Percentiles rank a stretch among this genome's conserved stretches.
Conservation (phyloP, 139 green algal species). For the Desmodesmus armatus region DNA sequence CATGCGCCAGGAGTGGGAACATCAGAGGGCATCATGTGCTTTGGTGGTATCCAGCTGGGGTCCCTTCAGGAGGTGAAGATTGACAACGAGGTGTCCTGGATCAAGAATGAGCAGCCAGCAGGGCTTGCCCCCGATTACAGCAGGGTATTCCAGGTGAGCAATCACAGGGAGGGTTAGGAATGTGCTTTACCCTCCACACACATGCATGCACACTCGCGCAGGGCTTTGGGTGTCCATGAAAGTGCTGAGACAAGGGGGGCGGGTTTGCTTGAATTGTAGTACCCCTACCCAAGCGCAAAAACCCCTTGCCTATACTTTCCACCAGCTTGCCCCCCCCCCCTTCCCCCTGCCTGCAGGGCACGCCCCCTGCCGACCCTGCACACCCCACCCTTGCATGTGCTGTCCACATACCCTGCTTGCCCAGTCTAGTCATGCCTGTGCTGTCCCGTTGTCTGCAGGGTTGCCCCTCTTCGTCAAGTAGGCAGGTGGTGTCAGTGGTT, state of each 20-base stretch:
- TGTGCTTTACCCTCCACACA: background rate
- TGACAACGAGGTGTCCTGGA: conserved; percentile 31
- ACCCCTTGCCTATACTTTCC: background rate
- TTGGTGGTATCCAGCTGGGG: conserved; percentile 22
- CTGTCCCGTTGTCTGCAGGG: background rate
- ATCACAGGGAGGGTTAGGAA: background rate
- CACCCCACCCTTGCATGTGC: background rate
- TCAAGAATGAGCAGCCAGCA: conserved; percentile 1
- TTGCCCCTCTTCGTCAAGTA: background rate
- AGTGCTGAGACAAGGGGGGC: background rate
- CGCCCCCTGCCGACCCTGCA: background rate
- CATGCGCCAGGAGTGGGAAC: conserved; percentile 18
- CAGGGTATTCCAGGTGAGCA: conserved; percentile 26
- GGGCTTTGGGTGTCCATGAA: background rate
- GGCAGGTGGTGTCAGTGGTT: conserved; percentile 7
- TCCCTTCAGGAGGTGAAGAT: conserved; percentile 21
- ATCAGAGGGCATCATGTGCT: conserved; percentile 9
- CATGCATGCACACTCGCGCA: background rate
- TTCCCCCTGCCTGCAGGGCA: too few relatives aligned
- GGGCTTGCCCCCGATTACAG: conserved; percentile 24
- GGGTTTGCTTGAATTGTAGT: too few relatives aligned
- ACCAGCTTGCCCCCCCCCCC: too few relatives aligned
- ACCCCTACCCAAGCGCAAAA: background rate
- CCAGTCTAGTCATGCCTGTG: background rate
- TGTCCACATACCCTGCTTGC: background rate